Evolutionary conservation across 371 early-diverging fungal species (phyloP), one percentile per base, ranked within the genome.

Genomic region (Saksenaea oblongispora): DNA sequence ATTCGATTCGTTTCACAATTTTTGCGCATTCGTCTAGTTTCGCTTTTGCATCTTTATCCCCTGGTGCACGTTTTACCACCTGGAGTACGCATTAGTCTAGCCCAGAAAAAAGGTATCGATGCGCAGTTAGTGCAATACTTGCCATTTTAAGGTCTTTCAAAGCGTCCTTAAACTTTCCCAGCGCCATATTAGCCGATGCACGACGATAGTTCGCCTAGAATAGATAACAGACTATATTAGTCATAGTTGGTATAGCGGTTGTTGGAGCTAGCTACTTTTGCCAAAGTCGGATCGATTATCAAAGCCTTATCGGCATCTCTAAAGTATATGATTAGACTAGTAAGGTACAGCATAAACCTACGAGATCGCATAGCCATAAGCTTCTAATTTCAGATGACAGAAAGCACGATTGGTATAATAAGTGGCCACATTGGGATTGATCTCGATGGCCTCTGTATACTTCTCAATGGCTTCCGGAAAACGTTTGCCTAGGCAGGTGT

Each of bases 321-420:
- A 59, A 24, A 27, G 34, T 35, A 63, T 22, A 28, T 26, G 39
- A 54, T 55, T 28, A 60, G 54, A 59, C 62, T 13, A 60, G 34
- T n/a, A 64, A 44, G 53, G 41, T 13, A 64, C 27, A 18, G 14
- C 18, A 22, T 62, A 51, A 53, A 35, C 83, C 57, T 84, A 88
- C 88, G 82, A 70, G 67, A 94, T 91, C 41, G 96, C 96, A 58
- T 91, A 90, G 7, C 95, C 97, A 76, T 94, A 97, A 55, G 89
- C 87, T 76, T 98, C 98, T 14, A 89, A 74, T 56, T 89, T 87
- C 18, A 95, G 84, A 75, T 96, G 89, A 42, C 95, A 94, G 65
- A 96, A 91, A 3, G 97, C 94, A 28, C 99, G 87, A 74, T 98
- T 98, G 31, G 95, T 85, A 66, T 93, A 97, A 75, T 90, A 95